phyloP scores from a whole-genome alignment of 2,329 filamentous ascomycete species.

The Trichoderma sp. region DNA sequence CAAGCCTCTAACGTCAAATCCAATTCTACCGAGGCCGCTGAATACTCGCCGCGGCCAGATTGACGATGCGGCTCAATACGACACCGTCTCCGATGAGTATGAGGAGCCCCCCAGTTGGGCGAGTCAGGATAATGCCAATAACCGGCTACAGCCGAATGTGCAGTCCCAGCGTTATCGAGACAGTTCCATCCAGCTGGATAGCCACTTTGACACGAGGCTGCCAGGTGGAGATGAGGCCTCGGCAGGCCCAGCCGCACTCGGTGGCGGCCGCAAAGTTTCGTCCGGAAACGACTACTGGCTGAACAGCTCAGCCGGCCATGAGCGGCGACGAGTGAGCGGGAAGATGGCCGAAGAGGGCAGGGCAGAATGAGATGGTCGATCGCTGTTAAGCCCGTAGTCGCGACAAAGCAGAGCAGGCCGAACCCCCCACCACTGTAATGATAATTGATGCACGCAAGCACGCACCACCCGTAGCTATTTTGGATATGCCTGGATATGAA shows the following conservation, averaged over 20 bases:
- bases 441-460: constrained; percentile 6
- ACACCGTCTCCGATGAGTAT: constrained; percentile 52
- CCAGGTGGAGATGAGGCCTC: constrained; percentile 56
- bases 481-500: not conserved
- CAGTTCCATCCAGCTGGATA: constrained; percentile 54
- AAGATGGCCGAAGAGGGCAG: constrained; percentile 73
- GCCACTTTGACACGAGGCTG: constrained; percentile 54
- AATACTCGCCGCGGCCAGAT: constrained; percentile 2
- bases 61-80: constrained; percentile 42
- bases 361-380: constrained; percentile 33
- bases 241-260: constrained; percentile 50
- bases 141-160: constrained; percentile 33
- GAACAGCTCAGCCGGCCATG: constrained; percentile 37
- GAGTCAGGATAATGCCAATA: constrained; percentile 51
- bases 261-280: constrained; percentile 55
- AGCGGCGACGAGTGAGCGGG: constrained; percentile 67
- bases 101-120: constrained; percentile 43
- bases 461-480: not conserved
- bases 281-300: constrained; percentile 59
- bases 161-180: constrained; percentile 34
- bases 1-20: constrained; percentile 58
- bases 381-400: not conserved
- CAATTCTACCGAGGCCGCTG: constrained; percentile 34
- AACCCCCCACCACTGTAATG: not conserved
- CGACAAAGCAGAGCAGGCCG: not conserved